Evolutionary conservation across 805 yeast species (phyloP).

Genomic region (Monosporozyma servazzii): DNA sequence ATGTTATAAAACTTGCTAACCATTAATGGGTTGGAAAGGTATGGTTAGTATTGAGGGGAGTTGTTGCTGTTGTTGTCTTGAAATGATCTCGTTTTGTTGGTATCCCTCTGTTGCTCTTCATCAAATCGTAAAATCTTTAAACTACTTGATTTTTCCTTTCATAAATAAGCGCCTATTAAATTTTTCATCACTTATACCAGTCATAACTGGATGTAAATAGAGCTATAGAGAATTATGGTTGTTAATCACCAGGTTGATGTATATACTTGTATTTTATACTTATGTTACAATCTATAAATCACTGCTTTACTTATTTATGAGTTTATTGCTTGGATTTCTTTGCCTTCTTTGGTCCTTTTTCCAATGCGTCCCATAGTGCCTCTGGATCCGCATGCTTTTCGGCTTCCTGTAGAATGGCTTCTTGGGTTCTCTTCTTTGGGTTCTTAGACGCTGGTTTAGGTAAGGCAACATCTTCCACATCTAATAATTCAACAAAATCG

Average conservation of each 20-base stretch:
- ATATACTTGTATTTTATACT: not conserved
- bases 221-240: not conserved
- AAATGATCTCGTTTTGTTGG: not conserved
- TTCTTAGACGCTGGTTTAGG: constrained; percentile 13
- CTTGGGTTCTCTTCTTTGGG: constrained; percentile 20
- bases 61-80: not conserved
- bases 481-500: constrained; percentile 15
- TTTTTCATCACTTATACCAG: constrained; percentile 5
- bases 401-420: constrained; percentile 7
- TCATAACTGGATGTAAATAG: not conserved
- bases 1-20: constrained; percentile 27
- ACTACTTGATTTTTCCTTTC: not conserved
- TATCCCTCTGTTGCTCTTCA: not conserved
- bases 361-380: constrained; percentile 26
- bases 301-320: not conserved
- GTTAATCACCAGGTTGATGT: not conserved
- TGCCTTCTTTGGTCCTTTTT: constrained; percentile 6
- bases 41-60: not conserved
- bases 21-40: constrained; percentile 7
- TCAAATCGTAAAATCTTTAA: not conserved
- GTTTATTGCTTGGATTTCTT: constrained; percentile 8
- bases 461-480: constrained; percentile 31
- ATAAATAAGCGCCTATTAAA: not conserved
- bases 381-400: constrained; percentile 31
- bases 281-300: constrained; percentile 5